Evolutionary conservation across 768 basidiomycete genomes (phyloP), one percentile per base, ranked within the genome.

Genomic region (Boletus fagicola): DNA sequence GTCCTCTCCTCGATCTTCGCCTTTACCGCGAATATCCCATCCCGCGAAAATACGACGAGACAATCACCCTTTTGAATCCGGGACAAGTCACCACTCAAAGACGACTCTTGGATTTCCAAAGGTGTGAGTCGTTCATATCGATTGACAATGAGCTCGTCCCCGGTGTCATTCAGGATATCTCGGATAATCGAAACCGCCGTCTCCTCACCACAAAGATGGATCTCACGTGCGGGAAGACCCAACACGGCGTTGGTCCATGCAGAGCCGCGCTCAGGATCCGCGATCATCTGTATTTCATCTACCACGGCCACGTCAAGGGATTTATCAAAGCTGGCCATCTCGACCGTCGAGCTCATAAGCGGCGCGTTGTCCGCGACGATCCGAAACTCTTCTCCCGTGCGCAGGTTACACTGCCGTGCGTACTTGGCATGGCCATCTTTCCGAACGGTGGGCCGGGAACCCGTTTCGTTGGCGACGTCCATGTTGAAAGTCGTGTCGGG

Each of bases 261-360:
- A 26, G 74, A 76, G 0, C 97, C 96, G 16, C 97, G 85, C 4
- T 84, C 76, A 0, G 78, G 72, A 70, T 98, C 93, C 0, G 82
- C 82, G 18, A 98, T 83, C 89, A 98, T 90, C 76, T 98, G 97
- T 48, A 99, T 98, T 76, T 98, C 96, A 70, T 98, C 97, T 45
- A 99, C 78, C 46, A 99, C 94, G 0, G 86, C 94, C 24, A 98
- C 93, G 51, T 96, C 92, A 53, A 75, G 77, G 4, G 58, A 57
- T 18, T 48, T 60, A 2, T 61, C 59, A 11, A 76, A 61, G 6
- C 78, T 76, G 35, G 90, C 70, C 95, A 98, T 99, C 78, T 99
- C 97, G 63, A 98, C 88, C 3, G 97, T 99, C 70, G 91, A 94
- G 67, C 87, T 87, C n/a, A 79, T 56, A 38, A 97, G 70, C 0